A percentile compares a stretch with the other conserved stretches of the same genome.
phyloP scores from a whole-genome alignment of 805 yeast genomes.

The Schwanniomyces sp. region DNA sequence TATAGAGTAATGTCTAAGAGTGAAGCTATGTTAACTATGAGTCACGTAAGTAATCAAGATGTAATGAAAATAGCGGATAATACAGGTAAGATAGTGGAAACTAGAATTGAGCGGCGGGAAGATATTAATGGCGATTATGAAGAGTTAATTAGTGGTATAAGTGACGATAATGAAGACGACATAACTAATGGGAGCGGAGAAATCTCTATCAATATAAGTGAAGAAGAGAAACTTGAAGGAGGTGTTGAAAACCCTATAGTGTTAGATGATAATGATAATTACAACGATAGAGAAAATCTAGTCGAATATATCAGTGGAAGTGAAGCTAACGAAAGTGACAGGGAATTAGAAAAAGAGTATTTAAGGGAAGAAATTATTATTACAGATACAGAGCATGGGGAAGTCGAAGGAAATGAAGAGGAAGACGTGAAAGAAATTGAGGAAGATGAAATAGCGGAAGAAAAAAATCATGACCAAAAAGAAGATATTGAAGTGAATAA shows the following conservation, averaged over 20 bases:
- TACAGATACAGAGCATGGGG: constrained; percentile 24
- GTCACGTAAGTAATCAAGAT: not conserved
- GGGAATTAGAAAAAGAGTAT: constrained; percentile 10
- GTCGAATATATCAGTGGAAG: constrained; percentile 21
- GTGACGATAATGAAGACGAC: constrained; percentile 1
- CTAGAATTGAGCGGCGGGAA: not conserved
- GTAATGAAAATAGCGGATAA: not conserved
- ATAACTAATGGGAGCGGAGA: constrained; percentile 1
- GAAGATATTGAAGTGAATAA: not conserved
- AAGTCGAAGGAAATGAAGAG: constrained; percentile 28
- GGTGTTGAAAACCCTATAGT: not conserved
- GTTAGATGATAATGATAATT: not conserved
- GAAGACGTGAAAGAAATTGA: constrained; percentile 26
- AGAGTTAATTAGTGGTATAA: not conserved
- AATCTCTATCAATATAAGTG: not conserved
- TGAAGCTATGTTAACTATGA: not conserved
- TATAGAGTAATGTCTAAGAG: not conserved
- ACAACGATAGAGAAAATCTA: not conserved
- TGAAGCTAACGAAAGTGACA: constrained; percentile 20
- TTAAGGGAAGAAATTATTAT: constrained; percentile 13
- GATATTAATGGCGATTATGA: not conserved
- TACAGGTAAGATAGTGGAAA: not conserved
- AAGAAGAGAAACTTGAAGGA: constrained; percentile 1
- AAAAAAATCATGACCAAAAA: not conserved
- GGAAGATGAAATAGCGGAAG: not conserved